phyloP scores from a whole-genome alignment of 139 green algal genomes.

The Diplosphaera chodatii region DNA sequence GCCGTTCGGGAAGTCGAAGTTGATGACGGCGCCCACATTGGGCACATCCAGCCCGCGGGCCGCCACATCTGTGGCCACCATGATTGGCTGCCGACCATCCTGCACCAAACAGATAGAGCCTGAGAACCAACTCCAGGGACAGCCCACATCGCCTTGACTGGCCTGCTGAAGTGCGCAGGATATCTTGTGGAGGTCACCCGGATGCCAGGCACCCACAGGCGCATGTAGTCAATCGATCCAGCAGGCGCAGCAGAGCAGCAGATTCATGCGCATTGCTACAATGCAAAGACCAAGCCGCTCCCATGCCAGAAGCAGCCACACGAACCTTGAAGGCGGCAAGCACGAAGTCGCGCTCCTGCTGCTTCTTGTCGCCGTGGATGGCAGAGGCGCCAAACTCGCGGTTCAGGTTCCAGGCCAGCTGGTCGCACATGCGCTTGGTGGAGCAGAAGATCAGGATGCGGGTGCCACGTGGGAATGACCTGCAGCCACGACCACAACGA shows the following conservation, averaged over 20 bases:
- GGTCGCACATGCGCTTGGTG: slow-evolving; percentile 93
- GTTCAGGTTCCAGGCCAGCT: slow-evolving; percentile 49
- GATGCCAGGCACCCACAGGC: no score
- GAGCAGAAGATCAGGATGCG: slow-evolving; percentile 86
- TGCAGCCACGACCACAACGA: neutral
- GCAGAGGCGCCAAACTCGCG: slow-evolving; percentile 58
- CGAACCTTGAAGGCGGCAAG: slow-evolving; percentile 48
- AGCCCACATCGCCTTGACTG: no score
- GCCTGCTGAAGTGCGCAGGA: no score
- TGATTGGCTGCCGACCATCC: slow-evolving; percentile 34
- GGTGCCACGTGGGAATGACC: slow-evolving; percentile 39
- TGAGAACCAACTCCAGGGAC: no score
- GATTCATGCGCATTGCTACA: no score
- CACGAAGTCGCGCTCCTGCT: slow-evolving; percentile 86
- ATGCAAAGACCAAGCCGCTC: no score
- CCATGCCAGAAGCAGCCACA: no score
- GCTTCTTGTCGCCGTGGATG: slow-evolving; percentile 94
- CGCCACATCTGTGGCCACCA: slow-evolving; percentile 66
- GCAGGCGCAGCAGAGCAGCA: no score
- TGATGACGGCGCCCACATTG: slow-evolving; percentile 76
- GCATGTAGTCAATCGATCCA: no score
- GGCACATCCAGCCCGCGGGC: slow-evolving; percentile 73
- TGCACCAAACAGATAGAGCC: neutral
- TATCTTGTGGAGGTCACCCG: no score
- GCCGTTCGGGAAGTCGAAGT: slow-evolving; percentile 79